Percentiles rank a stretch among this genome's conserved stretches.
Conservation (phyloP, 768 basidiomycete genomes). For the Trametopsis cervina region DNA sequence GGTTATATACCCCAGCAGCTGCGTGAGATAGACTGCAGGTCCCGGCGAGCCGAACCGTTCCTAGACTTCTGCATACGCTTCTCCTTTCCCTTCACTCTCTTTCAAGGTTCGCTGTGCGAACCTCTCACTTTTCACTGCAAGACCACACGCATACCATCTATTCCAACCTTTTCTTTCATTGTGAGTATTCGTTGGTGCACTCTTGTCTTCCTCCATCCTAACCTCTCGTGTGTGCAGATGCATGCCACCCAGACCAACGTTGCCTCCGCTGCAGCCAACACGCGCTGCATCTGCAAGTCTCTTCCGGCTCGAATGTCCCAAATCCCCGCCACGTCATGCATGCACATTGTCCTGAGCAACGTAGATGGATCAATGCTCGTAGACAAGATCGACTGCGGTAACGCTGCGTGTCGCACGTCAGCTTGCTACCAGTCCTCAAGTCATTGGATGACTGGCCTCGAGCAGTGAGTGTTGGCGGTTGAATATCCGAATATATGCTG, state of each 20-base stretch:
- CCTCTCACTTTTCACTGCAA: background rate
- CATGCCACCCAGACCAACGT: constrained; percentile 5
- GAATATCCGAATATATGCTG: background rate
- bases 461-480: constrained; percentile 5
- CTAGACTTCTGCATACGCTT: too few species aligned
- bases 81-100: background rate
- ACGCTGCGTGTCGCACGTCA: constrained; percentile 6
- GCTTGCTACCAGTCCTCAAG: constrained; percentile 5
- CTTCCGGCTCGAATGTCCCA: constrained; percentile 3
- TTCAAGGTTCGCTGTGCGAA: background rate
- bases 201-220: background rate
- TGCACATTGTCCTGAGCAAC: constrained; percentile 9
- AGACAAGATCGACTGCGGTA: constrained; percentile 10
- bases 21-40: too few species aligned
- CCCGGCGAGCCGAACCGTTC: too few species aligned
- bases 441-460: constrained; percentile 6
- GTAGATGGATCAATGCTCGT: constrained; percentile 1
- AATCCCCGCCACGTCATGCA: constrained; percentile 4
- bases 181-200: background rate
- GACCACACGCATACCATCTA: background rate
- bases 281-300: constrained; percentile 8
- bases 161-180: background rate
- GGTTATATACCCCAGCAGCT: too few species aligned
- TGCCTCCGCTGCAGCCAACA: background rate
- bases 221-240: constrained; percentile 4